A percentile compares a stretch with the other conserved stretches of the same genome.
phyloP scores from a whole-genome alignment of 352 stramenopile species.

The Globisporangium radiosum region DNA sequence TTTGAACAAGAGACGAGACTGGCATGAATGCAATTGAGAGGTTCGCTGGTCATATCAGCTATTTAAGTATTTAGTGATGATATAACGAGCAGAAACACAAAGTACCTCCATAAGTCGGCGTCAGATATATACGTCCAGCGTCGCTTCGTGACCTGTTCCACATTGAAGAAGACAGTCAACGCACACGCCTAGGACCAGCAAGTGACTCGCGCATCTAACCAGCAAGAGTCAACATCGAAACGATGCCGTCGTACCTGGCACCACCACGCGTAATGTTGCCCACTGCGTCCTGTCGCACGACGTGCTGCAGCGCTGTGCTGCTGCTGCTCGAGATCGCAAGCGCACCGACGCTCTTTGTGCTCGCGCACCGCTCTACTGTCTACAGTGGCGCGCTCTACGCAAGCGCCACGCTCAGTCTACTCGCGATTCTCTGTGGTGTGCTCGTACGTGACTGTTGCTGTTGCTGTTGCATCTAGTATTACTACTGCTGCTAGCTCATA shows the following conservation, averaged over 20 bases:
- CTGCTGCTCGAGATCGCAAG: constrained; percentile 35
- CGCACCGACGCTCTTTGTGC: constrained; percentile 27
- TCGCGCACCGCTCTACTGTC: constrained; percentile 35
- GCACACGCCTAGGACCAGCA: too few relatives aligned
- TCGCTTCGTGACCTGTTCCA: too few relatives aligned
- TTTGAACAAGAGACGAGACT: too few relatives aligned
- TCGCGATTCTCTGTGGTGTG: constrained; percentile 35
- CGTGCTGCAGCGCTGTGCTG: constrained; percentile 27
- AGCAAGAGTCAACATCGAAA: too few relatives aligned
- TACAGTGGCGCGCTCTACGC: constrained; percentile 26
- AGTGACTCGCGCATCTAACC: too few relatives aligned
- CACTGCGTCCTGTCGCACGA: constrained; percentile 38
- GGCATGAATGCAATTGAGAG: not conserved
- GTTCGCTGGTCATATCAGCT: too few relatives aligned
- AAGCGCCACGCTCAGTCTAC: constrained; percentile 26
- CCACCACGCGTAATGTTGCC: constrained; percentile 23
- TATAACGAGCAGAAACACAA: too few relatives aligned
- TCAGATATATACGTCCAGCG: too few relatives aligned
- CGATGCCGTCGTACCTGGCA: not conserved
- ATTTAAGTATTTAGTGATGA: too few relatives aligned
- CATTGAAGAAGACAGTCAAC: not conserved
- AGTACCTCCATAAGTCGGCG: too few relatives aligned
- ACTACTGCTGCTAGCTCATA: not conserved
- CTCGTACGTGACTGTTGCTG: constrained; percentile 23
- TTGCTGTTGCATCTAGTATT: not conserved